Conservation (phyloP, 83 land plant genomes). For the Picea abies region DNA sequence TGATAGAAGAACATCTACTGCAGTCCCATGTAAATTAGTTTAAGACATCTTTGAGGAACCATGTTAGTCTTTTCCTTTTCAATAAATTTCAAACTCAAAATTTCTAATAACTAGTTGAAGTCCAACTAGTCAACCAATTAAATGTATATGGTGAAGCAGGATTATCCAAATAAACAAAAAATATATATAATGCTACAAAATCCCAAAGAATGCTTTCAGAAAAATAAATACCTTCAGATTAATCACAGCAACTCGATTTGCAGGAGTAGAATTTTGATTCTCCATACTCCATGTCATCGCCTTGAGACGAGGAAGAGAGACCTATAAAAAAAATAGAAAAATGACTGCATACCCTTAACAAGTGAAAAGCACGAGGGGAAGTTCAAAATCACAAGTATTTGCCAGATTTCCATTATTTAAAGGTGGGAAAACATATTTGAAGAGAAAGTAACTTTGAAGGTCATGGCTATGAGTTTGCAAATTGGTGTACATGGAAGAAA, state of each 20-base stretch:
- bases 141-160: not conserved
- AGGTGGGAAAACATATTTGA: no score
- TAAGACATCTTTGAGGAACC: not conserved
- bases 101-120: not conserved
- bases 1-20: not conserved
- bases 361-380: no score
- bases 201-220: not conserved
- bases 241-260: slow-evolving; percentile 40
- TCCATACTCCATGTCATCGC: slow-evolving; percentile 60
- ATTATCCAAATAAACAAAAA: not conserved
- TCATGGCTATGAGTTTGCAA: no score
- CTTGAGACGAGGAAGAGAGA: slow-evolving; percentile 41
- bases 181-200: not conserved
- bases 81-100: not conserved
- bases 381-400: no score
- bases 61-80: not conserved
- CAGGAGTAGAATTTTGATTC: slow-evolving; percentile 36
- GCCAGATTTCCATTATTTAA: no score
- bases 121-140: not conserved
- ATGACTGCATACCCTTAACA: no score
- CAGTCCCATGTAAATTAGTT: not conserved
- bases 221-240: slow-evolving; percentile 32
- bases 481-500: no score
- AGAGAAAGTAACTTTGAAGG: no score
- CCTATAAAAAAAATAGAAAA: slow-evolving; percentile 9